Percentiles rank a stretch among this genome's conserved stretches.
Conservation (phyloP, 805 yeast species). For the Candida sphagnicola region DNA sequence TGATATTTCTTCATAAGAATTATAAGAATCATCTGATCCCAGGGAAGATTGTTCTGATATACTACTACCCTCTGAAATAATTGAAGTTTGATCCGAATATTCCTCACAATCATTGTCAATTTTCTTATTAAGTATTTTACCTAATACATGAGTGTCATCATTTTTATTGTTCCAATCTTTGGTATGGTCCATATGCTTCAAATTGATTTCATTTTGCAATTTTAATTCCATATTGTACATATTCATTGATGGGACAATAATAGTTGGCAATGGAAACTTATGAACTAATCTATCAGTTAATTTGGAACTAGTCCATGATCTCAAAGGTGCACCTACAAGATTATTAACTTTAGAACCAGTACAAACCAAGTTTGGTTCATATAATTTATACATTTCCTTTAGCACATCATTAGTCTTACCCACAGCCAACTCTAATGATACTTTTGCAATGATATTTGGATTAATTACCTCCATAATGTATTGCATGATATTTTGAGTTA, state of each 20-base stretch:
- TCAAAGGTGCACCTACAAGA: constrained; percentile 44
- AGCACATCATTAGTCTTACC: constrained; percentile 55
- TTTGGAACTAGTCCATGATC: constrained; percentile 59
- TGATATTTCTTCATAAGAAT: constrained; percentile 38
- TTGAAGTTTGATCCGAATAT: constrained; percentile 12
- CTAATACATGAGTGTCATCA: not conserved
- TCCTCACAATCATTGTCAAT: constrained; percentile 7
- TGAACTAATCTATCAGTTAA: constrained; percentile 63
- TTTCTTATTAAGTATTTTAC: not conserved
- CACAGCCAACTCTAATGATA: constrained; percentile 58
- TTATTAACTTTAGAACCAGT: constrained; percentile 50
- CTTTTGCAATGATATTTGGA: constrained; percentile 43
- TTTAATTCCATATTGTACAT: constrained; percentile 49
- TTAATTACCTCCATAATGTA: constrained; percentile 46
- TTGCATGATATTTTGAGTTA: constrained; percentile 48
- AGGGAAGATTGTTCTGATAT: constrained; percentile 10
- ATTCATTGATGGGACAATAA: constrained; percentile 60
- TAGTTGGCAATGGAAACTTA: constrained; percentile 61
- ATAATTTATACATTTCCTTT: constrained; percentile 55
- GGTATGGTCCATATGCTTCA: constrained; percentile 1
- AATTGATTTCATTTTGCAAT: constrained; percentile 32
- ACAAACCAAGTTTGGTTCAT: constrained; percentile 56
- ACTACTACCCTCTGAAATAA: constrained; percentile 14
- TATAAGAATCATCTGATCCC: constrained; percentile 27
- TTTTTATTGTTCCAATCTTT: constrained; percentile 1